Conservation (phyloP, 106 monocot genomes). For the Allium sativum region DNA sequence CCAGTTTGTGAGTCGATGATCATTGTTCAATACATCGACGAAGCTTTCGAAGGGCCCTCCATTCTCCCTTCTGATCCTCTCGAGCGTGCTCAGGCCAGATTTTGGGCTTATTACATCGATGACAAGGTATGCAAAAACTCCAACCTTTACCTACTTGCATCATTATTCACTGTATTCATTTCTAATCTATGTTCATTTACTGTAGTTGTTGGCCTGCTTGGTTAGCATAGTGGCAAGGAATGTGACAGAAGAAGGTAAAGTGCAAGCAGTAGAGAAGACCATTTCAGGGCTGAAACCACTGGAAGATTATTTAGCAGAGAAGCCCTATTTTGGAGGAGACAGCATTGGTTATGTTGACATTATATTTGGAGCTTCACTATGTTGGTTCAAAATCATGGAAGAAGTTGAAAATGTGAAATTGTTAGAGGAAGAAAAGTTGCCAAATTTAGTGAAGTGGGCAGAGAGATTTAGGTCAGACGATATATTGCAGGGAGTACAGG, state of each 20-base stretch:
- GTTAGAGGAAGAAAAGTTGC: conserved; percentile 18
- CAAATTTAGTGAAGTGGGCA: conserved; percentile 19
- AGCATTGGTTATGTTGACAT: conserved; percentile 35
- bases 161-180: not conserved
- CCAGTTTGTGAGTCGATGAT: conserved; percentile 19
- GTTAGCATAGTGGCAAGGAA: conserved; percentile 6
- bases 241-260: conserved; percentile 8
- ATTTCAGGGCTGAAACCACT: conserved; percentile 10
- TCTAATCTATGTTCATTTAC: not conserved
- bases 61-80: conserved; percentile 13
- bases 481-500: conserved; percentile 20
- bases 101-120: conserved; percentile 21
- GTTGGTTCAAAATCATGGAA: conserved; percentile 7
- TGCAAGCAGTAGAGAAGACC: not conserved
- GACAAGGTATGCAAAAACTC: conserved; percentile 11
- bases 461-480: conserved; percentile 16
- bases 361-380: conserved; percentile 15
- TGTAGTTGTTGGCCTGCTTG: not conserved
- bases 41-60: conserved; percentile 7
- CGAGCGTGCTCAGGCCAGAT: conserved; percentile 13
- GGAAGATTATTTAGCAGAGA: conserved; percentile 30
- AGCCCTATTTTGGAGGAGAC: conserved; percentile 30
- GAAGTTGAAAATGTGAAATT: conserved; percentile 8
- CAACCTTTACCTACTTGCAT: not conserved
- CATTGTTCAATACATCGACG: conserved; percentile 20